phyloP scores from a whole-genome alignment of 2,329 filamentous ascomycete genomes.

The Fusarium guadeloupense region DNA sequence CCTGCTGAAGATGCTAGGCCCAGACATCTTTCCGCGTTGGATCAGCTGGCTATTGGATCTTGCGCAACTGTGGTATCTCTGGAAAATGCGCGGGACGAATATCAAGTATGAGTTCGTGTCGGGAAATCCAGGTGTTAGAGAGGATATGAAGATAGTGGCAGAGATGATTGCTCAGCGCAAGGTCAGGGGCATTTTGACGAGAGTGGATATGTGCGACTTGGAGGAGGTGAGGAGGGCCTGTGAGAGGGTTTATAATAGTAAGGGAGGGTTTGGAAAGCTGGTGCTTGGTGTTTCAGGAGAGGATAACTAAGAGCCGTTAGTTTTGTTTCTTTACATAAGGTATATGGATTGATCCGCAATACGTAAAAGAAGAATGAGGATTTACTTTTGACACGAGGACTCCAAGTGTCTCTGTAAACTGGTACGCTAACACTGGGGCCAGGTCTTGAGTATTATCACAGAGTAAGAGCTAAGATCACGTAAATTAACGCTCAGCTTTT shows the following conservation, averaged over 20 bases:
- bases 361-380: too few relatives aligned
- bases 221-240: constrained; percentile 54
- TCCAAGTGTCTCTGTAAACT: too few relatives aligned
- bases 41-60: constrained; percentile 49
- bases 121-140: constrained; percentile 51
- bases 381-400: too few relatives aligned
- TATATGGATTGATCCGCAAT: neutral
- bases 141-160: constrained; percentile 54
- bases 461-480: neutral
- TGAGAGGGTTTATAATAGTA: constrained; percentile 46
- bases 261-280: constrained; percentile 44
- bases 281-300: constrained; percentile 38
- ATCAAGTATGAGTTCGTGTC: constrained; percentile 58
- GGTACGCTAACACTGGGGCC: too few relatives aligned
- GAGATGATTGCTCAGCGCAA: constrained; percentile 54
- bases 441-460: too few relatives aligned
- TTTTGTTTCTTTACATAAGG: neutral
- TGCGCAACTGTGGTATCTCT: constrained; percentile 53
- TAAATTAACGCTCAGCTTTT: neutral
- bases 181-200: constrained; percentile 54
- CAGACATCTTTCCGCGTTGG: constrained; percentile 48
- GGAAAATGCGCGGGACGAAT: constrained; percentile 55
- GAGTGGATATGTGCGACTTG: constrained; percentile 55
- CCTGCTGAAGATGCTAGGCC: constrained; percentile 46
- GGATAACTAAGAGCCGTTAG: neutral